A percentile compares a stretch with the other conserved stretches of the same genome.
Evolutionary conservation across 176 grass and related monocot genomes (phyloP).

Genomic region (Puya raimondii): DNA sequence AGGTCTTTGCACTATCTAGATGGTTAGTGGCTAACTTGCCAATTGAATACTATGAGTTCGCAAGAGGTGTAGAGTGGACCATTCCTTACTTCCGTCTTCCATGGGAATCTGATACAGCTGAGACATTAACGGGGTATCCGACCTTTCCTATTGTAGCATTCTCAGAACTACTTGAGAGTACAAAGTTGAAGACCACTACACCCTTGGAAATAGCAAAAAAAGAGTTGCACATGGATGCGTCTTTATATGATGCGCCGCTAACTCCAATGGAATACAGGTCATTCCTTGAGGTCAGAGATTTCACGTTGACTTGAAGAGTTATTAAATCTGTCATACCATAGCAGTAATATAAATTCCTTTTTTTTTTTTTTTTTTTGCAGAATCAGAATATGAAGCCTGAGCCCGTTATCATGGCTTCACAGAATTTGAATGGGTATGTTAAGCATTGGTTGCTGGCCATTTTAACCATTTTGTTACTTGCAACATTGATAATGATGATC

Average conservation of each 20-base stretch:
- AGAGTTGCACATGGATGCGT: conserved; percentile 18
- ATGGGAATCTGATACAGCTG: conserved; percentile 55
- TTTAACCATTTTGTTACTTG: background rate
- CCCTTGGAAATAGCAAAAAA: conserved; percentile 13
- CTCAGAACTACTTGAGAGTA: conserved; percentile 46
- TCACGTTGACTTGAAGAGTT: background rate
- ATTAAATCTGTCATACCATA: background rate
- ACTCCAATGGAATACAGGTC: conserved; percentile 62
- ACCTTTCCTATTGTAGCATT: conserved; percentile 40
- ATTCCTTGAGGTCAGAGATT: conserved; percentile 56
- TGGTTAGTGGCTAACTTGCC: conserved; percentile 69
- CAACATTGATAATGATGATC: no score
- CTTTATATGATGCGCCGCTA: conserved; percentile 43
- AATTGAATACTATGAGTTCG: conserved; percentile 85
- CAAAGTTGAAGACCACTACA: conserved; percentile 13
- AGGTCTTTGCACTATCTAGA: conserved; percentile 78
- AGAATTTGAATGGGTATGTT: conserved; percentile 55
- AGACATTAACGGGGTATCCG: conserved; percentile 53
- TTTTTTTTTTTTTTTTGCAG: conserved; percentile 30
- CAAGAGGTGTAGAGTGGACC: conserved; percentile 74
- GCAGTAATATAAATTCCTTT: background rate
- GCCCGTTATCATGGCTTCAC: conserved; percentile 55
- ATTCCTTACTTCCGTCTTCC: conserved; percentile 75
- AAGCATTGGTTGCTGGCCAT: conserved; percentile 1
- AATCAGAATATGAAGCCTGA: conserved; percentile 82